A percentile compares a stretch with the other conserved stretches of the same genome.
These are phyloP conservation scores for Cantharellus cinnabarinus DNA, from an alignment of 768 basidiomycete genomes.

Conservation along the genomic window DNA sequence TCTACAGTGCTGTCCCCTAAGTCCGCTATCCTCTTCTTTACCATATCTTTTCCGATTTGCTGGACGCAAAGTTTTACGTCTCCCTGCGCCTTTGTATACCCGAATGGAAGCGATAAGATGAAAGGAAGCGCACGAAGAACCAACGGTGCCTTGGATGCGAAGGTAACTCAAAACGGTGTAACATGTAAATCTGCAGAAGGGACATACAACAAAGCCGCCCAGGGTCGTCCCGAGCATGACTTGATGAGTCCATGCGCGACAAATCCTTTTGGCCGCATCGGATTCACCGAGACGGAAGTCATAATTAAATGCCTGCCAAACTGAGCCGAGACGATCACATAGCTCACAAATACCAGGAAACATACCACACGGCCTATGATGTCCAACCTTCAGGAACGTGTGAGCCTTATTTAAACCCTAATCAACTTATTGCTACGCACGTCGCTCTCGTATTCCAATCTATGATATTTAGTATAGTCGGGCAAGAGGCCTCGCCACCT, in stretches of 20 bases:
- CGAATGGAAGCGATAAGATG: slow-evolving; percentile 12
- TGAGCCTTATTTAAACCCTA: too few relatives aligned
- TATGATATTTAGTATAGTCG: too few relatives aligned
- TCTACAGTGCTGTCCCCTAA: too few relatives aligned
- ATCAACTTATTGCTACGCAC: too few relatives aligned
- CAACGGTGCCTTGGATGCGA: slow-evolving; percentile 5
- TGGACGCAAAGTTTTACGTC: slow-evolving; percentile 4
- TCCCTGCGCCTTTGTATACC: background rate
- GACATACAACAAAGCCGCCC: background rate
- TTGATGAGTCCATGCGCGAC: slow-evolving; percentile 13
- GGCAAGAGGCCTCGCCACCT: too few relatives aligned
- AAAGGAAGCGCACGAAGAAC: slow-evolving; percentile 15
- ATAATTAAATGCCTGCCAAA: slow-evolving; percentile 18
- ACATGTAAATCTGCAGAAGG: background rate
- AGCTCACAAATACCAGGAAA: background rate
- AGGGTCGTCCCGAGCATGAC: slow-evolving; percentile 4
- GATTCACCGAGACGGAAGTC: slow-evolving; percentile 19
- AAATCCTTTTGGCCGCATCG: slow-evolving; percentile 15
- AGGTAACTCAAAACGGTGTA: background rate
- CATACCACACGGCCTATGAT: background rate
- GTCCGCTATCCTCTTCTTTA: background rate
- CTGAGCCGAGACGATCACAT: background rate
- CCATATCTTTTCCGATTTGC: slow-evolving; percentile 1
- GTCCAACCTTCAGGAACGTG: background rate
- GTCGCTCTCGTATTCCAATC: too few relatives aligned